These are phyloP conservation scores for Coemansia sp. DNA, from an alignment of 192 early-diverging fungal genomes.

Conservation along the genomic window DNA sequence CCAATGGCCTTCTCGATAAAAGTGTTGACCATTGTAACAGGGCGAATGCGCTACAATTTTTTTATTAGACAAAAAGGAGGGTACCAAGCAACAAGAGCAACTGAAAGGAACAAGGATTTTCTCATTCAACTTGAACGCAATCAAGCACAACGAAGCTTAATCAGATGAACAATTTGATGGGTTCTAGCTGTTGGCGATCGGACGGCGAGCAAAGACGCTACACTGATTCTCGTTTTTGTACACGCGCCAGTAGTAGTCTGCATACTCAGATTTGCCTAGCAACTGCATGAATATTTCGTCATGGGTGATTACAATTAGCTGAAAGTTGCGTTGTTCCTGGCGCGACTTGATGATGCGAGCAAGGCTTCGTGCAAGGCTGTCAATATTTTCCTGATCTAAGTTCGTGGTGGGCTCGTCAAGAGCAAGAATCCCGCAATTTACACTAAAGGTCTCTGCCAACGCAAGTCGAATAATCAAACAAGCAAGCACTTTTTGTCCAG, in stretches of 20 bases:
- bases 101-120: constrained; percentile 9
- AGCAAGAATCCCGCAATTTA: constrained; percentile 90
- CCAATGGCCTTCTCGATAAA: constrained; percentile 33
- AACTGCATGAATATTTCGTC: constrained; percentile 92
- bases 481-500: constrained; percentile 95
- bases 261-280: constrained; percentile 74
- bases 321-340: constrained; percentile 85
- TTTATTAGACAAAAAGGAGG: constrained; percentile 4
- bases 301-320: constrained; percentile 96
- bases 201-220: constrained; percentile 40
- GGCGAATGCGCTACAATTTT: not conserved
- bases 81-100: not conserved
- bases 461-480: constrained; percentile 95
- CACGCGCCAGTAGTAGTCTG: constrained; percentile 88
- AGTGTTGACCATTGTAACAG: constrained; percentile 48
- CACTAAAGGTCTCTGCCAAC: constrained; percentile 91
- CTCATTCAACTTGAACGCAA: not conserved
- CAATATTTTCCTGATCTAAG: constrained; percentile 85
- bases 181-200: constrained; percentile 30
- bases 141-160: not conserved
- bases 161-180: not conserved
- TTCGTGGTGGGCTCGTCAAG: constrained; percentile 99
- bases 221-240: constrained; percentile 68
- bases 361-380: constrained; percentile 79
- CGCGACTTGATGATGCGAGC: constrained; percentile 77